Base-by-base conservation (phyloP, 2,329 filamentous ascomycete genomes). In the Arthrobotrys sinensis region DNA sequence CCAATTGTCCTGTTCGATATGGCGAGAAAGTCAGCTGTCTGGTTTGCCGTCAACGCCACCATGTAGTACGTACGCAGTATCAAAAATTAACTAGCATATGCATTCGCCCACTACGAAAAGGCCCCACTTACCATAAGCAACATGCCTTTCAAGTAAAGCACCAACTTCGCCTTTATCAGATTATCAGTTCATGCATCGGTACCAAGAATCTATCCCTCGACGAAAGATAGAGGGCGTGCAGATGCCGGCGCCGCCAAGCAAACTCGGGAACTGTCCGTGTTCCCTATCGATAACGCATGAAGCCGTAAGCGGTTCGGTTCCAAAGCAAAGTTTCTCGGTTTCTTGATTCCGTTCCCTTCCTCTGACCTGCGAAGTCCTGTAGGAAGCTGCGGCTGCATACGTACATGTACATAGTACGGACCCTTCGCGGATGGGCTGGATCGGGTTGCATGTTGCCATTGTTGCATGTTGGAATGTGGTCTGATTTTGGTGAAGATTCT, bases 281-380 rank as follows among this genome's bases (percentile, higher is more conserved):
- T 52, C 69, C 14, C 45, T 67, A 73, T 73, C 69, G 69, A 73
- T 73, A 73, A 73, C 50, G 60, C 62, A 66, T 36, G 48, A 60
- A 66, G 38, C 48, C 50, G 28, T 60, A 55, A 66, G 55, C 60
- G 60, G 60, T 43, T 71, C 69, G 60, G 60, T 66, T 65, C 48
- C 38, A 52, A 57, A 48, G 28, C 38, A 55, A 60, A 38, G 24
- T 57, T 57, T 36, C 32, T 60, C 53, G 53, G 53, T 40, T 60
- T 60, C 53, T 43, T 60, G 34, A 43, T 60, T 40, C 53, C 53
- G 53, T 60, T 43, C 55, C 55, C 36, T 48, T 14, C 36, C 12
- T 21, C 19, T 36, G 24, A 28, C 19, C 55, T 60, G 55, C 55
- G 55, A 60, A 34, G 55, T 19, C 24, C 55, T 34, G 55, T 16